Evolutionary conservation across 345 rosid species (phyloP).

Genomic region (Corchorus olitorius): DNA sequence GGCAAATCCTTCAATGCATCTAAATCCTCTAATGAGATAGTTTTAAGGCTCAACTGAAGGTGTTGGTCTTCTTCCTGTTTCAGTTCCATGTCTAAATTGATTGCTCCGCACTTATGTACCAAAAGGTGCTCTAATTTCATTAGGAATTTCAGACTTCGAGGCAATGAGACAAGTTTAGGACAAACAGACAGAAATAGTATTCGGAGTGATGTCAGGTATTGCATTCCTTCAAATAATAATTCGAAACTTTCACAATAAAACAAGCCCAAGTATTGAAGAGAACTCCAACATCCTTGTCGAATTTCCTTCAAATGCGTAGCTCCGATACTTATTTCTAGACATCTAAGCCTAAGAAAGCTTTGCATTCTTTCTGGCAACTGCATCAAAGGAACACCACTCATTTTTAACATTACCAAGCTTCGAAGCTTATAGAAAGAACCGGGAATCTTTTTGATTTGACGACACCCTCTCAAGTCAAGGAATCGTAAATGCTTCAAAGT

Average conservation of each 20-base stretch:
- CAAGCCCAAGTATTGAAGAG: neutral
- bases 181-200: neutral
- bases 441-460: neutral
- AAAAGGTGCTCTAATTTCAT: neutral
- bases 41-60: neutral
- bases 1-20: neutral
- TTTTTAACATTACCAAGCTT: neutral
- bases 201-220: constrained; percentile 7
- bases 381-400: neutral
- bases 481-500: neutral
- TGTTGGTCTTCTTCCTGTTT: neutral
- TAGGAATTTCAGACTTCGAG: neutral
- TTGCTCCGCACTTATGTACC: rapidly evolving
- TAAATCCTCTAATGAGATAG: neutral
- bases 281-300: constrained; percentile 1
- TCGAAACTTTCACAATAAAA: neutral
- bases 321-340: neutral
- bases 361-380: neutral
- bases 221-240: neutral
- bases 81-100: neutral
- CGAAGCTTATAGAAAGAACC: neutral
- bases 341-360: neutral
- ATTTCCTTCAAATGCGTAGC: neutral
- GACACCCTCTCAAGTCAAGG: neutral
- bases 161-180: neutral